Conservation (phyloP, 148 eudicot species). For the Cornus suecica region DNA sequence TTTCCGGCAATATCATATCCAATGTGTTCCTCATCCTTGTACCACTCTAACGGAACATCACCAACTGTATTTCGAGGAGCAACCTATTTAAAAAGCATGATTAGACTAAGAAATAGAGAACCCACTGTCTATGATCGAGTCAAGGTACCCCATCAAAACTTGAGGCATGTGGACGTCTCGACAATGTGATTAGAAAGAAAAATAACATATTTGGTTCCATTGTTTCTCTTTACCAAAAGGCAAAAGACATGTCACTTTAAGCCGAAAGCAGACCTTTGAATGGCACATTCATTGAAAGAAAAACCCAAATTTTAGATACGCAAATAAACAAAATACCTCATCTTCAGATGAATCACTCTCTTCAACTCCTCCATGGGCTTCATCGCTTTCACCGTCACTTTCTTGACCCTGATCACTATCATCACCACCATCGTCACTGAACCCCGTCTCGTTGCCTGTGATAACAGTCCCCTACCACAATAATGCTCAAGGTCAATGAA, state of each 20-base stretch:
- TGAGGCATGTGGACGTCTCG: not conserved
- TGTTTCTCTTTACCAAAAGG: not conserved
- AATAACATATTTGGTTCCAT: not conserved
- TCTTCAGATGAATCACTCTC: constrained; percentile 99
- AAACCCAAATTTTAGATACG: not conserved
- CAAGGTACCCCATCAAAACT: not conserved
- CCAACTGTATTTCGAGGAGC: constrained; percentile 92
- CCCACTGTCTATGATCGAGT: not conserved
- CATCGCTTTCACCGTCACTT: constrained; percentile 34
- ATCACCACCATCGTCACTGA: constrained; percentile 23
- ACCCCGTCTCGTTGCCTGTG: constrained; percentile 14
- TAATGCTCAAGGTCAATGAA: not conserved
- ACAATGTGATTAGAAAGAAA: not conserved
- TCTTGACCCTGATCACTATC: constrained; percentile 16
- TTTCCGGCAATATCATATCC: constrained; percentile 83
- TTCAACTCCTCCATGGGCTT: constrained; percentile 48
- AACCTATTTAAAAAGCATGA: constrained; percentile 43
- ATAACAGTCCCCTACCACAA: constrained; percentile 21
- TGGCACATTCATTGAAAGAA: not conserved
- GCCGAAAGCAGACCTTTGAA: not conserved
- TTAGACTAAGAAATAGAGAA: not conserved
- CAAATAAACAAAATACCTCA: constrained; percentile 48
- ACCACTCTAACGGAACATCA: constrained; percentile 87
- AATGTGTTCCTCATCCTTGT: constrained; percentile 92
- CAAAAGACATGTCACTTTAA: not conserved